A percentile compares a stretch with the other conserved stretches of the same genome.
Evolutionary conservation across 2,329 filamentous ascomycete genomes (phyloP).

Genomic region (Colletotrichum siamense): DNA sequence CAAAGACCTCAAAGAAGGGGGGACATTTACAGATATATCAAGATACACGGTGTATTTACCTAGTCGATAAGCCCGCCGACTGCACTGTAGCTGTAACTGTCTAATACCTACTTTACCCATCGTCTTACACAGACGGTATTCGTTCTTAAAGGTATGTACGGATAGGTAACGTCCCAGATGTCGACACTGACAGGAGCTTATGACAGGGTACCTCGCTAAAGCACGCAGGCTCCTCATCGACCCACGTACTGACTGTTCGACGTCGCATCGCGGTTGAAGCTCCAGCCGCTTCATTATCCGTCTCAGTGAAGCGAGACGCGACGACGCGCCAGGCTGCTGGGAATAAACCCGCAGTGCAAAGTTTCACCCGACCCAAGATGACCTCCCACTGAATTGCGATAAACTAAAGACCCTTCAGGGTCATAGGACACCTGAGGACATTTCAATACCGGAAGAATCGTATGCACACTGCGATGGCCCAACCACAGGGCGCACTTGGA

Average conservation of each 20-base stretch:
- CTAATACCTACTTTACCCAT: background rate
- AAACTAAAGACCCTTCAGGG: background rate
- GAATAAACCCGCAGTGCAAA: background rate
- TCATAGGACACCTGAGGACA: background rate
- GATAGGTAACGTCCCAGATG: background rate
- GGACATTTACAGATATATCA: background rate
- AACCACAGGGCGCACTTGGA: background rate
- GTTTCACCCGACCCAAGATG: background rate
- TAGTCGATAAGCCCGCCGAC: background rate
- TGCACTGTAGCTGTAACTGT: background rate
- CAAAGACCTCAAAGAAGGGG: background rate
- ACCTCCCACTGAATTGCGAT: background rate
- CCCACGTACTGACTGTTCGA: background rate
- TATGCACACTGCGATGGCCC: background rate
- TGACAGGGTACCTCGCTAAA: background rate
- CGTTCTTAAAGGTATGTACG: background rate
- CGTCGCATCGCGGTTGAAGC: background rate
- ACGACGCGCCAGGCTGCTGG: background rate
- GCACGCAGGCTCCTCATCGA: background rate
- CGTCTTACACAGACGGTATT: background rate
- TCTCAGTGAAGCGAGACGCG: background rate
- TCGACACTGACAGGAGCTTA: background rate
- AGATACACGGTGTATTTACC: background rate
- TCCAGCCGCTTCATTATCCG: background rate
- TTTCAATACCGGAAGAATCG: background rate